Percentiles rank a stretch among this genome's conserved stretches.
Conservation (phyloP, 768 basidiomycete genomes). For the Naganishia onofrii region DNA sequence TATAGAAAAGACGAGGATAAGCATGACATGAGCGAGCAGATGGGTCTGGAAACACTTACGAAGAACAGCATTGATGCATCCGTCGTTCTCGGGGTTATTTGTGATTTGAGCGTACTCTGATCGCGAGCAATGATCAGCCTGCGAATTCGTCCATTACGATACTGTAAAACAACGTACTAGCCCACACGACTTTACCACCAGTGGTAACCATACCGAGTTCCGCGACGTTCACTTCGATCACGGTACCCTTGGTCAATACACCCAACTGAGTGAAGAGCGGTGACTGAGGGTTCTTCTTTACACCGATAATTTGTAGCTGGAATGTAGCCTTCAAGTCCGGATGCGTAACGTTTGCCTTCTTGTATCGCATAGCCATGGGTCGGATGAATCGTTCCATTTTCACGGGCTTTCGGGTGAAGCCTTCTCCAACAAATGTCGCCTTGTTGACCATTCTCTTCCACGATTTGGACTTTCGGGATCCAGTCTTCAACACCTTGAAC, state of each 20-base stretch:
- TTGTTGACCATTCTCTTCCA: conserved; percentile 99
- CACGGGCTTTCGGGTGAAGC: conserved; percentile 95
- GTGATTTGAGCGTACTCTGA: conserved; percentile 78
- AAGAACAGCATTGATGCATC: conserved; percentile 91
- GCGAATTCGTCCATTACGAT: not conserved
- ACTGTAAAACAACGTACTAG: conserved; percentile 40
- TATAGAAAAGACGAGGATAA: not conserved
- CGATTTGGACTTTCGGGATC: conserved; percentile 89
- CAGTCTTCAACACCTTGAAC: conserved; percentile 98
- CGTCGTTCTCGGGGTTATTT: conserved; percentile 93
- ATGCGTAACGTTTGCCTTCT: conserved; percentile 98
- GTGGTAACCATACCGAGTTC: conserved; percentile 96
- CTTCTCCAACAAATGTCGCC: conserved; percentile 97
- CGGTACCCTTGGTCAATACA: conserved; percentile 95
- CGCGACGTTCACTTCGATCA: conserved; percentile 98
- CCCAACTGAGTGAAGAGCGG: conserved; percentile 56
- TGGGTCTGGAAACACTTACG: conserved; percentile 37
- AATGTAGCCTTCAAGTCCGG: conserved; percentile 98
- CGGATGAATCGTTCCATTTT: conserved; percentile 98
- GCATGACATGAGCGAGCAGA: not conserved
- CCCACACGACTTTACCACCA: conserved; percentile 72
- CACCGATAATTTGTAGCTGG: conserved; percentile 93
- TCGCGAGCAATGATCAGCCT: not conserved
- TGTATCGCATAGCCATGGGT: conserved; percentile 95
- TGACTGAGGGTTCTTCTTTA: conserved; percentile 99